Percentiles rank a stretch among this genome's conserved stretches.
Conservation (phyloP, 805 yeast genomes). For the Yarrowia phangngaensis region DNA sequence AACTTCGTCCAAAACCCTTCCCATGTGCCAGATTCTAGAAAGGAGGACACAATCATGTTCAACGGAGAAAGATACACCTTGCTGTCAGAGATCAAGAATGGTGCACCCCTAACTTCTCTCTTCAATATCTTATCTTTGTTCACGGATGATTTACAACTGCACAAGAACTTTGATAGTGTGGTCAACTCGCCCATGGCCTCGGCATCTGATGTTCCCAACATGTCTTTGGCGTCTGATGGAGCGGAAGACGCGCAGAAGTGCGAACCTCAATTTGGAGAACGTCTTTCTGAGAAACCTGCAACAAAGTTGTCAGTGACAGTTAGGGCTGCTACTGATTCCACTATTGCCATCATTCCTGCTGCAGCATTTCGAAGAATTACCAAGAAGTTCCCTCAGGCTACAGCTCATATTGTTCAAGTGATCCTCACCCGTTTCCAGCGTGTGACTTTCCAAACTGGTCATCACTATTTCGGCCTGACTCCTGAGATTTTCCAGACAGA, state of each 20-base stretch:
- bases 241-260: conserved; percentile 2
- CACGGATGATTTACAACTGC: conserved; percentile 44
- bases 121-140: conserved; percentile 75
- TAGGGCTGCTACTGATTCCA: conserved; percentile 67
- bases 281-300: conserved; percentile 9
- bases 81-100: conserved; percentile 74
- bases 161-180: conserved; percentile 28
- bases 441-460: conserved; percentile 88
- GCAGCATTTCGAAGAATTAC: conserved; percentile 73
- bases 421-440: conserved; percentile 79
- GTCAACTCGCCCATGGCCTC: conserved; percentile 4
- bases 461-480: conserved; percentile 79
- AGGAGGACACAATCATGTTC: conserved; percentile 28
- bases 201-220: conserved; percentile 5
- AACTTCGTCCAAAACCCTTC: conserved; percentile 6
- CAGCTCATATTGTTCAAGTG: conserved; percentile 92
- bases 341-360: conserved; percentile 88
- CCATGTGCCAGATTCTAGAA: conserved; percentile 32
- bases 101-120: conserved; percentile 80
- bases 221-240: conserved; percentile 22
- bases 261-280: conserved; percentile 16
- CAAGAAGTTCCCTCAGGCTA: conserved; percentile 74
- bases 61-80: conserved; percentile 66
- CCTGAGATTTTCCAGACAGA: conserved; percentile 78
- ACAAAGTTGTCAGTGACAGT: conserved; percentile 52